Conservation (phyloP, 441 rosid genomes). For the Arabidopsis hybrid region DNA sequence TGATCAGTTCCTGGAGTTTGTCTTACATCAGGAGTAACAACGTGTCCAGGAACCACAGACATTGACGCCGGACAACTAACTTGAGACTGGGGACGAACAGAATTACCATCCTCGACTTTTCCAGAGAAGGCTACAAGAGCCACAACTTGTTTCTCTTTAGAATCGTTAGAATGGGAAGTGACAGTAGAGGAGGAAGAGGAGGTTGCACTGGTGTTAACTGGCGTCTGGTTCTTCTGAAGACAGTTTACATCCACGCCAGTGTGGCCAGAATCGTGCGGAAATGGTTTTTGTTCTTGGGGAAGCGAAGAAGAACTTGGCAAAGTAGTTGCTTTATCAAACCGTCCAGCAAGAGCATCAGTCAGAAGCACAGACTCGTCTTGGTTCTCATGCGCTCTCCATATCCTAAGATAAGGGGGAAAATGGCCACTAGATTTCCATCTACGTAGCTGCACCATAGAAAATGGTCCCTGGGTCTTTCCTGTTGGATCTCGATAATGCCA, state of each 20-base stretch:
- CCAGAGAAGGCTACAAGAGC: constrained; percentile 47
- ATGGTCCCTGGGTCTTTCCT: constrained; percentile 93
- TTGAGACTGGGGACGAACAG: constrained; percentile 50
- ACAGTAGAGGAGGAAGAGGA: constrained; percentile 52
- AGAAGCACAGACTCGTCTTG: constrained; percentile 76
- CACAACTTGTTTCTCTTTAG: constrained; percentile 45
- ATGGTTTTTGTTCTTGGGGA: constrained; percentile 44
- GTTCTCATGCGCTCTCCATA: constrained; percentile 78
- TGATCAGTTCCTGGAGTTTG: constrained; percentile 38
- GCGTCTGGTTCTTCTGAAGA: constrained; percentile 45
- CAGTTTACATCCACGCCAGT: constrained; percentile 48
- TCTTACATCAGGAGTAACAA: constrained; percentile 27
- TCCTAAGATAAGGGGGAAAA: constrained; percentile 77
- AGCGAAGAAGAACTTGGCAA: constrained; percentile 40
- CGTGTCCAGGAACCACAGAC: constrained; percentile 34
- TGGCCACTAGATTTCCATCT: constrained; percentile 78
- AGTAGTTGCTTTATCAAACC: constrained; percentile 42
- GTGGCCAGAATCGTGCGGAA: constrained; percentile 37
- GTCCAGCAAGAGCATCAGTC: constrained; percentile 75
- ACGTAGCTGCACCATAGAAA: constrained; percentile 71
- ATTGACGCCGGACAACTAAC: constrained; percentile 37
- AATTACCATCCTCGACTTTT: constrained; percentile 44
- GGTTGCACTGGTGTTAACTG: constrained; percentile 51
- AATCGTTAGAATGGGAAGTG: constrained; percentile 47
- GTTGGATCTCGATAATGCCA: constrained; percentile 95